Evolutionary conservation across 768 basidiomycete genomes (phyloP).

Genomic region (Rhodotorula kratochvilovae): DNA sequence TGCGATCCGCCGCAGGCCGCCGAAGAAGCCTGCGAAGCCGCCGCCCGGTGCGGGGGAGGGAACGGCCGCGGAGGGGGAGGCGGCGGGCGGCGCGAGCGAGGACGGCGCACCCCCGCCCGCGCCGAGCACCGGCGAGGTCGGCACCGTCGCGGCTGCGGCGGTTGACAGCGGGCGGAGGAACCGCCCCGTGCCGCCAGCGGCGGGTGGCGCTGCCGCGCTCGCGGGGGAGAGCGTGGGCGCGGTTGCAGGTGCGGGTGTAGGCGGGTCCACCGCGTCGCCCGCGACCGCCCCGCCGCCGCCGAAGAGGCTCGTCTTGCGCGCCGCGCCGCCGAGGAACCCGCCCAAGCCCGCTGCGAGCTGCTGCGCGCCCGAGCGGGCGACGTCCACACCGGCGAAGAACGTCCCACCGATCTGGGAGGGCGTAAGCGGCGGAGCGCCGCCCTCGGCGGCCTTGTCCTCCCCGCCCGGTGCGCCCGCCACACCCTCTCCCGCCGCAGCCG

Average conservation of each 20-base stretch:
- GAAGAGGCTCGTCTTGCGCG: conserved; percentile 1
- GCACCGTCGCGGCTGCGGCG: conserved; percentile 7
- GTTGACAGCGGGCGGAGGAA: conserved; percentile 10
- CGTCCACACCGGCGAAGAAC: conserved; percentile 33
- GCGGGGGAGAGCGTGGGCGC: not conserved
- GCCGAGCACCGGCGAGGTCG: not conserved
- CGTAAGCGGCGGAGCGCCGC: not conserved
- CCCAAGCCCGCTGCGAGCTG: conserved; percentile 32
- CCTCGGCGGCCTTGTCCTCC: not conserved
- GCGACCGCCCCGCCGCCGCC: not conserved
- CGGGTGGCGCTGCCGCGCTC: not conserved
- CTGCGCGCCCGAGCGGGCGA: conserved; percentile 33
- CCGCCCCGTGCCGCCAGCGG: not conserved
- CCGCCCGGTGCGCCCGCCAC: not conserved
- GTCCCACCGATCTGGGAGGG: not conserved
- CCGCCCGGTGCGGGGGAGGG: not conserved
- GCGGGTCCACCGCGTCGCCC: not conserved
- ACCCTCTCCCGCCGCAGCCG: not conserved
- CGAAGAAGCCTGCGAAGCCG: conserved; percentile 13
- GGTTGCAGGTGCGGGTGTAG: not conserved
- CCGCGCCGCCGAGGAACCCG: conserved; percentile 10
- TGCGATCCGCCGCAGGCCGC: not conserved
- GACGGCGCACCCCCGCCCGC: not conserved
- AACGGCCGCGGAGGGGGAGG: no score
- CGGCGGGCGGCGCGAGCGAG: not conserved